Evolutionary conservation across 805 yeast genomes (phyloP), one percentile per base, ranked within the genome.

Genomic region (Debaryomyces tyrocola): DNA sequence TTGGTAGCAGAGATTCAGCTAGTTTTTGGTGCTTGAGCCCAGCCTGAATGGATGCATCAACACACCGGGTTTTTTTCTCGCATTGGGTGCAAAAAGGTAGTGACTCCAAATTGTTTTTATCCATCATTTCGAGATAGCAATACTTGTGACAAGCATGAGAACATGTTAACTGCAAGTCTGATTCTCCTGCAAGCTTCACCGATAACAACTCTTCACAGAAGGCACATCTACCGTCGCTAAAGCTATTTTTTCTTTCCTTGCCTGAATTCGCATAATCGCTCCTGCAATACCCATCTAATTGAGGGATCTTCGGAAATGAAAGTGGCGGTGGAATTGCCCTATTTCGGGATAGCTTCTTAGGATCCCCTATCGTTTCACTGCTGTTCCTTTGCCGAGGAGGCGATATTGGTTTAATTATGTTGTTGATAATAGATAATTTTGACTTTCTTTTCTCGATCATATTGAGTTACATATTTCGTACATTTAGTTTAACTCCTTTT

Each of bases 81-180:
- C 62, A 57, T 11, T 41, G 33, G 9, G 47, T 45, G 44, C 62
- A 57, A 3, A 20, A 35, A n/a, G 58, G 58, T 28, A 38, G 24
- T 3, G 41, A 35, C 4, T 38, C 39, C 27, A 49, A 21, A 29
- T 56, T 44, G 37, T 40, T 50, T 11, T 45, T 37, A 18, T 50
- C 53, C 21, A 56, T 33, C 49, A 52, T 51, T 9, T 50, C 47
- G 17, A 42, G 35, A 12, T 62, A 50, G 44, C 69, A 64, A 21
- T 57, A 59, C 34, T 55, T 49, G 42, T 64, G 69, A 37, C 64
- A 58, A n/a, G 44, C 43, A 45, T 64, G 65, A 33, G 50, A 46
- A 40, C 69, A 64, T 8, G 52, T 44, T 36, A 64, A 49, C 37
- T 55, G 58, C 8, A 57, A 27, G 6, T 49, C 28, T 4, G 37